Evolutionary conservation across 75 land plant genomes (phyloP).

Genomic region (Larix kaempferi): DNA sequence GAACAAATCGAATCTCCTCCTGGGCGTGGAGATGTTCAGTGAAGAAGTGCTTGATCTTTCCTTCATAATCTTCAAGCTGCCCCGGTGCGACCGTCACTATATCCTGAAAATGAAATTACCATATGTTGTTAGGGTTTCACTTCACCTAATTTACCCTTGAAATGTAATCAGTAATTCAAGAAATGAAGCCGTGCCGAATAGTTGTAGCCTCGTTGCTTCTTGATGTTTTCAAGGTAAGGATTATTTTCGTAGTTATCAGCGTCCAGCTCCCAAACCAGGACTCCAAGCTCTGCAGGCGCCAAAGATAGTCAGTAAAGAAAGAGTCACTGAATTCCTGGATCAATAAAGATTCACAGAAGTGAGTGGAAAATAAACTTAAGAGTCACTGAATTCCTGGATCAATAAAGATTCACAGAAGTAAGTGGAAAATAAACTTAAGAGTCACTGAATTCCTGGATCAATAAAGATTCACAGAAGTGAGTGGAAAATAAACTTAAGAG

Average conservation of each 20-base stretch:
- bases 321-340: neutral
- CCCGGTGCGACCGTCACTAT: slow-evolving; percentile 26
- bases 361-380: neutral
- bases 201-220: slow-evolving; percentile 18
- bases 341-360: neutral
- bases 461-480: neutral
- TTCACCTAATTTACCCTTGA: neutral
- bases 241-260: slow-evolving; percentile 11
- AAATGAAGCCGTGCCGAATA: slow-evolving; percentile 6
- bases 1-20: slow-evolving; percentile 30
- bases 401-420: no score
- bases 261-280: slow-evolving; percentile 20
- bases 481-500: neutral
- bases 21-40: slow-evolving; percentile 24
- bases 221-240: slow-evolving; percentile 14
- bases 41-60: slow-evolving; percentile 21
- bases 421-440: no score
- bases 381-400: neutral
- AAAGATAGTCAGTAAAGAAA: neutral
- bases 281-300: neutral
- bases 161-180: neutral
- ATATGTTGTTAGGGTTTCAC: neutral
- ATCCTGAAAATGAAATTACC: slow-evolving; percentile 5
- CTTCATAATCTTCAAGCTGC: slow-evolving; percentile 18
- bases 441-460: neutral